Evolutionary conservation across 2,329 filamentous ascomycete species (phyloP).

Genomic region (Sclerotiophoma versabilis): DNA sequence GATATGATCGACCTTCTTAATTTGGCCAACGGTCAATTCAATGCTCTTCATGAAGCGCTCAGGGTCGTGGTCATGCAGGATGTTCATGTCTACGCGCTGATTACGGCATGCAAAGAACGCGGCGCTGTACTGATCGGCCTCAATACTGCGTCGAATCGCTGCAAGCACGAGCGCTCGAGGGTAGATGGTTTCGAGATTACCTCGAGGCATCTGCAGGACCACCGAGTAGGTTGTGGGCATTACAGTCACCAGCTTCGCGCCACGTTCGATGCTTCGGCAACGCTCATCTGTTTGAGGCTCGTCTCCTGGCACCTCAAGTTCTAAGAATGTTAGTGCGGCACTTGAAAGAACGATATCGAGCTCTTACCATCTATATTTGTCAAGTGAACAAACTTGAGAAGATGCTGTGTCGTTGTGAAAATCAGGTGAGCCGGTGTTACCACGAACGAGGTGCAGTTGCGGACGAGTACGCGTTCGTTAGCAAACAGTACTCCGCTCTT

Average conservation of each 20-base stretch:
- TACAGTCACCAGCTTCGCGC: constrained; percentile 83
- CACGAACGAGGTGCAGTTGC: constrained; percentile 91
- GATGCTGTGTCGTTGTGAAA: constrained; percentile 89
- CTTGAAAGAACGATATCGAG: no score
- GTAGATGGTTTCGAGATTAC: constrained; percentile 94
- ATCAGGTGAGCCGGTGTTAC: constrained; percentile 83
- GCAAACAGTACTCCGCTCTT: constrained; percentile 80
- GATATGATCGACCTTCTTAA: constrained; percentile 81
- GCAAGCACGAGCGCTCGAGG: constrained; percentile 91
- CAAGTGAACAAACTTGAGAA: constrained; percentile 93
- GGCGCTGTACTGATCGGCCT: constrained; percentile 78
- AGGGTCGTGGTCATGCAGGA: constrained; percentile 91
- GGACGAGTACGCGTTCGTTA: constrained; percentile 74
- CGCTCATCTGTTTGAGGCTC: constrained; percentile 92
- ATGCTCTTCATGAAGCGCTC: constrained; percentile 82
- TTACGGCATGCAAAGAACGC: constrained; percentile 89
- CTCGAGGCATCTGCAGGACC: constrained; percentile 92
- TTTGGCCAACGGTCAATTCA: constrained; percentile 79
- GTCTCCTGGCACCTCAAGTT: constrained; percentile 82
- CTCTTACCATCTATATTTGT: constrained; percentile 66
- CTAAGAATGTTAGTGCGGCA: constrained; percentile 53
- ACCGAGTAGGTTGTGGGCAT: constrained; percentile 88
- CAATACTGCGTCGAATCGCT: constrained; percentile 82
- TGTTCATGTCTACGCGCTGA: constrained; percentile 97
- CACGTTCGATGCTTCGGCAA: constrained; percentile 90